A percentile compares a stretch with the other conserved stretches of the same genome.
phyloP scores from a whole-genome alignment of 2,329 filamentous ascomycete species.

The Beauveria sp. region DNA sequence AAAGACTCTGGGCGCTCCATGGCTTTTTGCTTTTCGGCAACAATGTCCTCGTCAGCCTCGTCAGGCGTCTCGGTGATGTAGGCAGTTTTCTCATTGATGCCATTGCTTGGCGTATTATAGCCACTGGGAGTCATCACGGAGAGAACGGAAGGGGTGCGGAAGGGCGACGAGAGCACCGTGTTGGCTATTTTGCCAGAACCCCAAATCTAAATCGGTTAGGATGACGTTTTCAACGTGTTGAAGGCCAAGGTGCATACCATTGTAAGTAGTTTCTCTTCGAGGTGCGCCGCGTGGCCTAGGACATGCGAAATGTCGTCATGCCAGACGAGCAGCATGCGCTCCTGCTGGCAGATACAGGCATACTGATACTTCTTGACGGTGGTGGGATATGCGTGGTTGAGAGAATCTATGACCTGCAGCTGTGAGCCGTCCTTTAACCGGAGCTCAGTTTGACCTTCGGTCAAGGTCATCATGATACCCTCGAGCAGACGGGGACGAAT shows the following conservation, averaged over 20 bases:
- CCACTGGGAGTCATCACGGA: not conserved
- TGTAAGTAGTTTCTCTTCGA: conserved; percentile 26
- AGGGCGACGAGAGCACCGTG: not conserved
- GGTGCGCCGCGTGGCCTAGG: conserved; percentile 27
- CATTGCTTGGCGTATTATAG: not conserved
- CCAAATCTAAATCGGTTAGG: conserved; percentile 13
- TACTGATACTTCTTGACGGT: conserved; percentile 35
- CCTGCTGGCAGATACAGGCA: conserved; percentile 33
- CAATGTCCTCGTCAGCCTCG: conserved; percentile 15
- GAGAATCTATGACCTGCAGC: conserved; percentile 37
- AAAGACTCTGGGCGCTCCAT: conserved; percentile 29
- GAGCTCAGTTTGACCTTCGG: conserved; percentile 34
- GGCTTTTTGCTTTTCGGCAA: conserved; percentile 17
- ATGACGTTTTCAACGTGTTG: conserved; percentile 12
- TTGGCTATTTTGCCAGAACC: not conserved
- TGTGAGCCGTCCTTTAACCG: conserved; percentile 33
- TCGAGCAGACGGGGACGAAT: conserved; percentile 40
- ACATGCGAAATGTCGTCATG: conserved; percentile 33
- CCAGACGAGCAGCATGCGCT: conserved; percentile 35
- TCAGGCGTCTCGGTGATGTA: conserved; percentile 10
- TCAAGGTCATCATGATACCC: conserved; percentile 34
- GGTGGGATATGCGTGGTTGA: conserved; percentile 29
- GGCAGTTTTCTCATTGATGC: conserved; percentile 14
- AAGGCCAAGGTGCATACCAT: conserved; percentile 22
- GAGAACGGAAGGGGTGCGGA: not conserved